These are phyloP conservation scores for Mortierella sp. DNA, from an alignment of 371 early-diverging fungal genomes.

Conservation along the genomic window DNA sequence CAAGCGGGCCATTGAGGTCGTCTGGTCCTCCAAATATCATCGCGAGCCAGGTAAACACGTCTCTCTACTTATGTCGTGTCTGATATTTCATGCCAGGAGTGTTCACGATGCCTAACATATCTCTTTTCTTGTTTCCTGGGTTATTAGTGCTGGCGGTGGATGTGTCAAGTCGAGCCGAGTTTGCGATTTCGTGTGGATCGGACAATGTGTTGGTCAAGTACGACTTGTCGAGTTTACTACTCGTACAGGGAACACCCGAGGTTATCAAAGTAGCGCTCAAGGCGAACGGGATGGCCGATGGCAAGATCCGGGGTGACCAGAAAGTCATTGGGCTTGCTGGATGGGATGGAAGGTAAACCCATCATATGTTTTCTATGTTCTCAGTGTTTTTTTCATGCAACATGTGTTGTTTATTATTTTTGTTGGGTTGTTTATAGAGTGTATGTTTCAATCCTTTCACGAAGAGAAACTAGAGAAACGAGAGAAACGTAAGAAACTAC, in stretches of 20 bases:
- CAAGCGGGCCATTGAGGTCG: conserved; percentile 35
- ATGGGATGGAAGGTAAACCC: conserved; percentile 56
- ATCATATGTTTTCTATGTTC: background rate
- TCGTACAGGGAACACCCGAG: conserved; percentile 44
- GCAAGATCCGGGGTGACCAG: conserved; percentile 35
- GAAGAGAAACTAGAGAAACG: too few relatives aligned
- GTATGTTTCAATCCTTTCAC: conserved; percentile 7
- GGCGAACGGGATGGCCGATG: conserved; percentile 38
- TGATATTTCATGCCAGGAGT: too few relatives aligned
- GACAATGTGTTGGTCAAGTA: conserved; percentile 45
- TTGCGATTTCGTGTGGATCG: conserved; percentile 38
- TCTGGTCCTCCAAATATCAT: conserved; percentile 47
- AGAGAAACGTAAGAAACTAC: too few relatives aligned
- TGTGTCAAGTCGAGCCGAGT: conserved; percentile 24
- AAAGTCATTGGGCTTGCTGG: conserved; percentile 48
- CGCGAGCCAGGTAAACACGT: conserved; percentile 48
- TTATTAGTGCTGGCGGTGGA: conserved; percentile 35
- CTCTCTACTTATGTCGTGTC: too few relatives aligned
- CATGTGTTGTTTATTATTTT: background rate
- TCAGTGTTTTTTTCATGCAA: too few relatives aligned
- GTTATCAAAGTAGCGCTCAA: conserved; percentile 19
- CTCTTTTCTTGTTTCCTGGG: background rate
- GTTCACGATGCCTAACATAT: background rate
- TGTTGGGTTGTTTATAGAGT: background rate
- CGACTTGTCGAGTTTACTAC: conserved; percentile 3